Evolutionary conservation across 768 basidiomycete genomes (phyloP).

Genomic region (Cystofilobasidium ferigula): DNA sequence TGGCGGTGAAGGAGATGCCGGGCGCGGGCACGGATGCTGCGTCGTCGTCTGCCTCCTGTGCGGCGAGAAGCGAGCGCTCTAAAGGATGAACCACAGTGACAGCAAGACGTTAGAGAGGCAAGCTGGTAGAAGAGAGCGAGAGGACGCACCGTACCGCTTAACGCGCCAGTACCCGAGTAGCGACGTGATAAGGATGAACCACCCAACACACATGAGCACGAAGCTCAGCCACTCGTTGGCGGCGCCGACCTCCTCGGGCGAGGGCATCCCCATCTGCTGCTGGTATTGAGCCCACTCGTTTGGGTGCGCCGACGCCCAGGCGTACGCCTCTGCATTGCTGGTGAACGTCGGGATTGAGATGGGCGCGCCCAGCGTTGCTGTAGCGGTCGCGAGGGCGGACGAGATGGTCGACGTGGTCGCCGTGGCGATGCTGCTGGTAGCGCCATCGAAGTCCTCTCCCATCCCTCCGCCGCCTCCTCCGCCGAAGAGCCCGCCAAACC

Average conservation of each 20-base stretch:
- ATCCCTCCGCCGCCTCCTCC: conserved; percentile 28
- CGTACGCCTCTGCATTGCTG: not conserved
- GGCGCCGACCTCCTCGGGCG: conserved; percentile 34
- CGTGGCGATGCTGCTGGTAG: too few species aligned
- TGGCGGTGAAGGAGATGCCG: not conserved
- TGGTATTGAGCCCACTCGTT: conserved; percentile 28
- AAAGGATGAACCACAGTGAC: too few species aligned
- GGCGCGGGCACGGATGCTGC: not conserved
- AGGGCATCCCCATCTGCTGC: conserved; percentile 32
- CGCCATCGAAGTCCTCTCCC: too few species aligned
- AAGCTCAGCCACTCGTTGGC: conserved; percentile 84
- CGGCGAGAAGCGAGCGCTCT: conserved; percentile 1
- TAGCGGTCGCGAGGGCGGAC: not conserved
- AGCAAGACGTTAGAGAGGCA: too few species aligned
- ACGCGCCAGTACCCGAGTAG: conserved; percentile 50
- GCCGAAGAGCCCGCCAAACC: conserved; percentile 27
- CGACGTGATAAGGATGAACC: conserved; percentile 82
- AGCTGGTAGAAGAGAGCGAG: not conserved
- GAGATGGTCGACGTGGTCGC: conserved; percentile 1
- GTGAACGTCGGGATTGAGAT: conserved; percentile 22
- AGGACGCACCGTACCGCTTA: conserved; percentile 19
- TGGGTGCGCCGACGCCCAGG: conserved; percentile 31
- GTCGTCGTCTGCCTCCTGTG: not conserved
- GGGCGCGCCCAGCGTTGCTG: conserved; percentile 6
- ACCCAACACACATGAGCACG: conserved; percentile 68